A percentile compares a stretch with the other conserved stretches of the same genome.
Evolutionary conservation across 768 basidiomycete genomes (phyloP).

Genomic region (Pisolithus marmoratus): DNA sequence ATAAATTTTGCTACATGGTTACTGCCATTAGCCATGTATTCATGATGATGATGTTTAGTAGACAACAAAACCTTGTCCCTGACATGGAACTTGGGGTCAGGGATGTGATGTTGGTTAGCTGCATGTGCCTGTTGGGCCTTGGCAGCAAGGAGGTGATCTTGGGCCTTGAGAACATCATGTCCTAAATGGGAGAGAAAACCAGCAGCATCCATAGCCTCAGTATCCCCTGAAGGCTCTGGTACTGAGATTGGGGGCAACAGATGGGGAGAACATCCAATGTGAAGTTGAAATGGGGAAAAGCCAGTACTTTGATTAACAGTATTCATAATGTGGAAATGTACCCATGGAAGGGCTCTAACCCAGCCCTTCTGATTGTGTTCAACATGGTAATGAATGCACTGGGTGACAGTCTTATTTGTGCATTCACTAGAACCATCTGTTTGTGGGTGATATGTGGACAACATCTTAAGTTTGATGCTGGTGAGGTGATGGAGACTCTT

Average conservation of each 20-base stretch:
- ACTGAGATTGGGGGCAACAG: conserved; percentile 16
- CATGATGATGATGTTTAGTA: conserved; percentile 1
- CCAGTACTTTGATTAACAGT: conserved; percentile 25
- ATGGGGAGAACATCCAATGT: conserved; percentile 15
- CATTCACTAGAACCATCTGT: conserved; percentile 31
- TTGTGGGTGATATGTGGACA: conserved; percentile 33
- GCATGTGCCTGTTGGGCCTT: conserved; percentile 17
- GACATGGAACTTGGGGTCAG: conserved; percentile 15
- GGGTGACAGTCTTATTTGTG: conserved; percentile 29
- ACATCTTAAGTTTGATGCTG: conserved; percentile 26
- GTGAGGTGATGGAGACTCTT: conserved; percentile 1
- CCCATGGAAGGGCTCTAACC: conserved; percentile 17
- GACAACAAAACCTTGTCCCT: no score
- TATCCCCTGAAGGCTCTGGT: no score
- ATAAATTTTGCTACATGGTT: conserved; percentile 38
- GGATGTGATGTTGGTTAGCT: conserved; percentile 13
- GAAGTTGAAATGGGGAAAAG: conserved; percentile 28
- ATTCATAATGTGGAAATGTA: conserved; percentile 32
- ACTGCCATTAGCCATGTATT: conserved; percentile 22
- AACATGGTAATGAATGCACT: conserved; percentile 19
- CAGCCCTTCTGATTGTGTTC: conserved; percentile 25
- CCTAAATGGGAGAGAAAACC: background rate
- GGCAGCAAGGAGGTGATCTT: conserved; percentile 16
- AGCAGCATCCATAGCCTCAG: no score
- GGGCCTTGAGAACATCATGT: conserved; percentile 14